Evolutionary conservation across 2,329 filamentous ascomycete species (phyloP).

Genomic region (Microcyclospora pomicola): DNA sequence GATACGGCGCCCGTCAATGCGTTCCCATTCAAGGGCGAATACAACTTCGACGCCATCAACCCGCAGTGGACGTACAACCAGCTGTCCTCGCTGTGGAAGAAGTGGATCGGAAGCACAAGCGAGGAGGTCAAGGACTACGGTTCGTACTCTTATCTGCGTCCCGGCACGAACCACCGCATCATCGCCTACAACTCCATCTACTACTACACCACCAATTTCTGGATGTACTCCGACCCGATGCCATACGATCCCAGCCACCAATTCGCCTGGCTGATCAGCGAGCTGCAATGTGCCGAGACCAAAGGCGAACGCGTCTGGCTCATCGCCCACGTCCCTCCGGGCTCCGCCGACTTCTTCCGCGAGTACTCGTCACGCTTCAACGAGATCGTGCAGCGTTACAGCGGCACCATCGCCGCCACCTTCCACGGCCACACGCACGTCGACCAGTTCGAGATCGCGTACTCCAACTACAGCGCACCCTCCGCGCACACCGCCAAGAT

Average conservation of each 20-base stretch:
- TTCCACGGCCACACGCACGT: constrained; percentile 45
- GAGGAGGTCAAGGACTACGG: constrained; percentile 29
- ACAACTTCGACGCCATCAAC: constrained; percentile 4
- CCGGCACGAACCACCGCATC: constrained; percentile 28
- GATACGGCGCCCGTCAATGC: constrained; percentile 28
- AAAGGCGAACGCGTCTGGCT: constrained; percentile 42
- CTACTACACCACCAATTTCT: constrained; percentile 46
- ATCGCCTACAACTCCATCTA: constrained; percentile 48
- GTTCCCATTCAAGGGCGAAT: constrained; percentile 5
- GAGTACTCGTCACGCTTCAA: constrained; percentile 29
- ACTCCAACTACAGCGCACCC: constrained; percentile 34
- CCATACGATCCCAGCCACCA: constrained; percentile 39
- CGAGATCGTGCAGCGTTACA: constrained; percentile 33
- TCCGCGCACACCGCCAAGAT: constrained; percentile 32
- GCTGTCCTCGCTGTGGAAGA: constrained; percentile 34
- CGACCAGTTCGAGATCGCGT: constrained; percentile 44
- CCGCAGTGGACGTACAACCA: constrained; percentile 42
- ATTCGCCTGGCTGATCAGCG: constrained; percentile 39
- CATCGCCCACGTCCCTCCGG: constrained; percentile 43
- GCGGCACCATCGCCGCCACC: constrained; percentile 39
- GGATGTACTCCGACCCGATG: constrained; percentile 39
- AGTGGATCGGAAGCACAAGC: constrained; percentile 33
- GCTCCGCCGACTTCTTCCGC: constrained; percentile 37
- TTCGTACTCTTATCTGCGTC: constrained; percentile 35
- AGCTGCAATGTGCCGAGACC: constrained; percentile 41